Evolutionary conservation across 139 green algal genomes (phyloP), one percentile per base, ranked within the genome.

Genomic region (Mesostigma viride): DNA sequence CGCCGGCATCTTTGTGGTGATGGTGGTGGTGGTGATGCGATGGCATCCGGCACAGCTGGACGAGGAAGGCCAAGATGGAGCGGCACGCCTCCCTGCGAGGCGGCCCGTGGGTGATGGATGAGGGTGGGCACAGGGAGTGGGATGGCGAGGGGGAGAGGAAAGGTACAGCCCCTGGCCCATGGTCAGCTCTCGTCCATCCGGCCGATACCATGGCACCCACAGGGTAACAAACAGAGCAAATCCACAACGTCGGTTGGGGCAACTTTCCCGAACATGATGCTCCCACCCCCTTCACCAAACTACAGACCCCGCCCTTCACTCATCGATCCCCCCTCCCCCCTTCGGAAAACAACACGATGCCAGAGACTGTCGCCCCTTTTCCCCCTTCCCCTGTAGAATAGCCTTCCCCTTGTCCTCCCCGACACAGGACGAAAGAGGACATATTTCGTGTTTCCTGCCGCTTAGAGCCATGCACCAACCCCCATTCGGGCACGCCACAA

Each of bases 11-110:
- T n/a, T n/a, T n/a, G n/a, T n/a, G n/a, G n/a, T n/a, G n/a, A n/a
- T n/a, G n/a, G n/a, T n/a, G n/a, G n/a, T n/a, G n/a, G n/a, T n/a
- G n/a, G n/a, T n/a, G n/a, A n/a, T n/a, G n/a, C n/a, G n/a, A n/a
- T n/a, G n/a, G n/a, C n/a, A n/a, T n/a, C n/a, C n/a, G n/a, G n/a
- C n/a, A n/a, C n/a, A n/a, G n/a, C n/a, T n/a, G n/a, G n/a, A n/a
- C n/a, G n/a, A 71, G 33, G 45, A 76, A 76, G 20, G n/a, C 31
- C 2, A 76, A 31, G 0, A 76, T 48, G 11, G 70, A 76, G 30
- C 59, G 58, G 62, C 70, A 76, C 14, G 70, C 70, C 45, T 76
- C 70, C 64, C 70, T 76, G 70, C 31, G 27, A 20, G 71, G 17
- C 57, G 6, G 60, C 60, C 8, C 56, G 30, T 35, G 14, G 56